A percentile compares a stretch with the other conserved stretches of the same genome.
These are phyloP conservation scores for Tulasnella calospora DNA, from an alignment of 768 basidiomycete genomes.

Conservation along the genomic window DNA sequence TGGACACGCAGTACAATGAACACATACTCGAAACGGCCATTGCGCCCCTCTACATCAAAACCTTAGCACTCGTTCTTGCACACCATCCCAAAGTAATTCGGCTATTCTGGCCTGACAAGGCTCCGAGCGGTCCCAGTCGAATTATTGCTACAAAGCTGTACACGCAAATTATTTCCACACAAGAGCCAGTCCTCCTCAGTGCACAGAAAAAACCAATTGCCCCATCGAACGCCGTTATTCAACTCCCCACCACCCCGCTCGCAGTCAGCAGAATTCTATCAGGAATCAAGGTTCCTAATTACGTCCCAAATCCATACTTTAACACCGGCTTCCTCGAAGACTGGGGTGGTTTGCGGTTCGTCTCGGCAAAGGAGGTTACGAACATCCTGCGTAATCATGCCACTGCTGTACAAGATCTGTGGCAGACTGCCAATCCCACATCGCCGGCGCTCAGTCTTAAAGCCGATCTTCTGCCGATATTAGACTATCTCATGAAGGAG, in stretches of 20 bases:
- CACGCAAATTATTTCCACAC: not conserved
- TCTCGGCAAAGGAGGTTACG: not conserved
- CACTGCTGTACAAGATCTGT: not conserved
- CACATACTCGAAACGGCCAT: not conserved
- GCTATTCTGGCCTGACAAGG: not conserved
- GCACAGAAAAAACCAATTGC: not conserved
- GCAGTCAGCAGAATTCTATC: not conserved
- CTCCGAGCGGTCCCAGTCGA: not conserved
- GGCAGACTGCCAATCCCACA: not conserved
- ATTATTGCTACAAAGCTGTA: not conserved
- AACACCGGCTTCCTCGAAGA: not conserved
- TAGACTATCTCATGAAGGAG: constrained; percentile 4
- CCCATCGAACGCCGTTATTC: not conserved
- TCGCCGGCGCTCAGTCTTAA: not conserved
- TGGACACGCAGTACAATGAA: constrained; percentile 12
- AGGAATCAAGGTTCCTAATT: not conserved
- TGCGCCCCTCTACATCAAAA: not conserved
- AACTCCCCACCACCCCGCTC: not conserved
- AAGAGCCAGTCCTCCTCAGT: not conserved
- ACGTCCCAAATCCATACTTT: not conserved
- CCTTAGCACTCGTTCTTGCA: not conserved
- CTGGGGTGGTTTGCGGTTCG: not conserved
- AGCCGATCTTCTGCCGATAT: not conserved
- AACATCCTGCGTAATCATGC: not conserved
- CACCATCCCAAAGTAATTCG: not conserved